A percentile compares a stretch with the other conserved stretches of the same genome.
Evolutionary conservation across 345 rosid genomes (phyloP).

Genomic region (Dipteronia sinensis): DNA sequence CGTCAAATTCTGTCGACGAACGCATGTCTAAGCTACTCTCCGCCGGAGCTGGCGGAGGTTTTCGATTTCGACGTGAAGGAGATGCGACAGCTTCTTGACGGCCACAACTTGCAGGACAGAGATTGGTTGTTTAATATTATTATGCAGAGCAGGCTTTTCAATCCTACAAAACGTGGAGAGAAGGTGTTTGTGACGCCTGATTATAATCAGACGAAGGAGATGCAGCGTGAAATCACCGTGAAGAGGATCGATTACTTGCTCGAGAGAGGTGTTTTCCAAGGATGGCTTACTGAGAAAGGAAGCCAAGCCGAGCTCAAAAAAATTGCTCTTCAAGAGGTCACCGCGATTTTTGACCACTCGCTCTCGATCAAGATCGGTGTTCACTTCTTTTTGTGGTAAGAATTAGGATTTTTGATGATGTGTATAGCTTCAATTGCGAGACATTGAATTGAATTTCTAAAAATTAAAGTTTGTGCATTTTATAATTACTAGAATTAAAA

Average conservation of each 20-base stretch:
- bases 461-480: no score
- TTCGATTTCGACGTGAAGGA: slow-evolving; percentile 54
- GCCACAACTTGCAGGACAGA: slow-evolving; percentile 68
- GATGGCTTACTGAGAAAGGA: slow-evolving; percentile 72
- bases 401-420: not conserved
- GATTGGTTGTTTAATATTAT: slow-evolving; percentile 81
- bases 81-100: slow-evolving; percentile 72
- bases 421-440: no score
- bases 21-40: slow-evolving; percentile 58
- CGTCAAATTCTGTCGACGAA: slow-evolving; percentile 36
- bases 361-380: slow-evolving; percentile 72
- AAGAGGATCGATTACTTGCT: slow-evolving; percentile 56
- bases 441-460: no score
- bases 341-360: slow-evolving; percentile 69
- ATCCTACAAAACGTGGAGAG: slow-evolving; percentile 67
- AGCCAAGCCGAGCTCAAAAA: slow-evolving; percentile 61
- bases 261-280: slow-evolving; percentile 65
- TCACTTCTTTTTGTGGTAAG: slow-evolving; percentile 80
- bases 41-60: slow-evolving; percentile 66
- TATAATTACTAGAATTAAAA: no score
- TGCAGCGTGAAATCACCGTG: slow-evolving; percentile 86
- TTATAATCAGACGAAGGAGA: slow-evolving; percentile 90
- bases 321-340: slow-evolving; percentile 59
- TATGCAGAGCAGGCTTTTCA: slow-evolving; percentile 67
- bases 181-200: slow-evolving; percentile 72